Evolutionary conservation across 139 green algal species (phyloP).

Genomic region (Auxenochlorella pyrenoidosa): DNA sequence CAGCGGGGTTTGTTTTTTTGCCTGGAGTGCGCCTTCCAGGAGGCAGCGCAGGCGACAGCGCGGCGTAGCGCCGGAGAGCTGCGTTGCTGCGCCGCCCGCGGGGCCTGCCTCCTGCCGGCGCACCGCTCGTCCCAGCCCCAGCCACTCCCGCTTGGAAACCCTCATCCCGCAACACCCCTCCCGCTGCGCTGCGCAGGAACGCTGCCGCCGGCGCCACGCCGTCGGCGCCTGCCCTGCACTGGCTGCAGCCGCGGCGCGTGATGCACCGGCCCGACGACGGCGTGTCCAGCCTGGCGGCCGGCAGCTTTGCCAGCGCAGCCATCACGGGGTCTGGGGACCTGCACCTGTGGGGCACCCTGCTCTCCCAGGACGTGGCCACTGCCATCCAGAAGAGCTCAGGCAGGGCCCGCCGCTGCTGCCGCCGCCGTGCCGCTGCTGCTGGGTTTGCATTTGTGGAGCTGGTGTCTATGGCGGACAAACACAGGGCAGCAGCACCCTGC

Average conservation of each 20-base stretch:
- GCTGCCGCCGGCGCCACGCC: not conserved
- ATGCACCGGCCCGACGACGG: constrained; percentile 44
- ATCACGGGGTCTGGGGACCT: constrained; percentile 58
- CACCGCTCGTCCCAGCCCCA: no score
- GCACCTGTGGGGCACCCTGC: constrained; percentile 70
- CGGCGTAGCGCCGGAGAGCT: no score
- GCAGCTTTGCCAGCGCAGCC: constrained; percentile 59
- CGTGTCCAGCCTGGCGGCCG: constrained; percentile 52
- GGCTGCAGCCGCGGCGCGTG: constrained; percentile 42
- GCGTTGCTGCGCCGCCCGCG: no score
- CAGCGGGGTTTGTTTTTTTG: no score
- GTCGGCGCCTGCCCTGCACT: not conserved
- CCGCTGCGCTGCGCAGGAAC: not conserved
- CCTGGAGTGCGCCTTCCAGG: no score
- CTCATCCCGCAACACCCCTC: not conserved
- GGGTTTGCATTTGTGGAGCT: no score
- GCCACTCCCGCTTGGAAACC: no score
- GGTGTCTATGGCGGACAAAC: no score
- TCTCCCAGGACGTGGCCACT: constrained; percentile 22
- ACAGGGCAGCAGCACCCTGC: no score
- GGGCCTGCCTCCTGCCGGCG: no score
- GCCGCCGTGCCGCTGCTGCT: not conserved
- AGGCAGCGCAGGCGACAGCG: no score
- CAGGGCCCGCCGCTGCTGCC: not conserved
- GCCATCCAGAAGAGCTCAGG: constrained; percentile 17